Evolutionary conservation across 2,329 filamentous ascomycete genomes (phyloP).

Genomic region (Colletotrichum australisinense): DNA sequence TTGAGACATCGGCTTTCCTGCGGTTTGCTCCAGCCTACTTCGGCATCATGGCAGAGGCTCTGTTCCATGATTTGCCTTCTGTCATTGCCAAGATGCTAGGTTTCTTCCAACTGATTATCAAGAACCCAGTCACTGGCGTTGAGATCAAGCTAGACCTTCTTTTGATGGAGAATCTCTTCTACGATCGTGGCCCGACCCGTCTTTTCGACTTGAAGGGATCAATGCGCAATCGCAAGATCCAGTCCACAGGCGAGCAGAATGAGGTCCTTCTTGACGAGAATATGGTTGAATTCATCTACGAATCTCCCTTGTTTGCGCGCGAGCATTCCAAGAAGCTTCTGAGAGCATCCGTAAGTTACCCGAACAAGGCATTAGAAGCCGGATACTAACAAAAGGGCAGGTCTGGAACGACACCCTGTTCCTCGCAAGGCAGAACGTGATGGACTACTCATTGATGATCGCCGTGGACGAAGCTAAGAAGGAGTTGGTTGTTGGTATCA

Average conservation of each 20-base stretch:
- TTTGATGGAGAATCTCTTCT: conserved; percentile 98
- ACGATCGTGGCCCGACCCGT: conserved; percentile 88
- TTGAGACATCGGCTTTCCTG: conserved; percentile 94
- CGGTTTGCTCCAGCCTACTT: conserved; percentile 98
- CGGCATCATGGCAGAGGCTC: conserved; percentile 93
- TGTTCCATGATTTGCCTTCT: conserved; percentile 94
- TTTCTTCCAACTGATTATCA: conserved; percentile 97
- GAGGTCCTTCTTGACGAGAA: conserved; percentile 98
- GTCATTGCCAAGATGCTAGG: conserved; percentile 99
- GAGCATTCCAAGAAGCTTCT: conserved; percentile 97
- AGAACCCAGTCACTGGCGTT: conserved; percentile 89
- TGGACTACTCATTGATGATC: conserved; percentile 99
- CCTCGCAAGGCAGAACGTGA: conserved; percentile 93
- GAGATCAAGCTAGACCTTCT: conserved; percentile 96
- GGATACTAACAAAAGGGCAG: conserved; percentile 20
- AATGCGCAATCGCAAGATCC: conserved; percentile 98
- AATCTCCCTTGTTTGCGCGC: conserved; percentile 92
- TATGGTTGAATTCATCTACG: conserved; percentile 99
- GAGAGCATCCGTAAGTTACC: conserved; percentile 72
- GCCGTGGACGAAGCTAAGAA: conserved; percentile 91
- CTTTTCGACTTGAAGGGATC: conserved; percentile 97
- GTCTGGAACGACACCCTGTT: conserved; percentile 98
- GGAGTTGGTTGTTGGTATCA: conserved; percentile 96
- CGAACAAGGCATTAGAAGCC: background rate
- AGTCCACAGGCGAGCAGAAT: conserved; percentile 94